Evolutionary conservation across 257 asterid genomes (phyloP), one percentile per base, ranked within the genome.

Genomic region (Lycium barbarum): DNA sequence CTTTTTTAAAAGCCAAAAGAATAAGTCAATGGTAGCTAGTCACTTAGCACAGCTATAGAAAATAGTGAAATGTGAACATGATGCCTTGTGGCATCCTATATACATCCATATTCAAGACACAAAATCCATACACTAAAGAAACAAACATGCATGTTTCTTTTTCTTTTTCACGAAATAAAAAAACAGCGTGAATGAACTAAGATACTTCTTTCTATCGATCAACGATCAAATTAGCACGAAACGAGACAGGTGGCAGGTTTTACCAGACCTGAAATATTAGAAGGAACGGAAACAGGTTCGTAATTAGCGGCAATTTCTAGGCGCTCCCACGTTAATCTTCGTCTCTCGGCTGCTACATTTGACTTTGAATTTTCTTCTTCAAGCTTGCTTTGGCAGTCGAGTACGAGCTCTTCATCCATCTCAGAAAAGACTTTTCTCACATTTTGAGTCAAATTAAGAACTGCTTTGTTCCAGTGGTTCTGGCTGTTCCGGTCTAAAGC

Each of bases 401-500:
- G 86, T 20, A 85, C 87, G 9, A 90, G 88, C 79, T 90, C 91
- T 85, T 90, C 89, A 73, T 90, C 92, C 92, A 90, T 90, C 84
- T 88, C 92, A 2, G 72, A 58, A 0, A 90, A 81, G 51, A 90
- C 89, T 85, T 87, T 90, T 81, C 85, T 86, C 78, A 86, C 85
- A 54, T 90, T 90, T 76, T 88, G 92, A 12, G 90, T 86, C 72
- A 86, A 87, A 74, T 88, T 90, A 72, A 90, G 88, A 65, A 90
- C 90, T 26, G 91, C 86, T 82, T 84, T 88, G 36, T 90, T 86
- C 92, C 92, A 90, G 68, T 90, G 92, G 86, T 85, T 85, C 62
- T 66, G 81, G 85, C 84, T 85, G 88, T 90, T 88, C 89, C 87
- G 59, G 79, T 90, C 91, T 67, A 90, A 79, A 78, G 91, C 92